Base-by-base conservation (phyloP, 1,139 yeast species). In the Pichia terricola region DNA sequence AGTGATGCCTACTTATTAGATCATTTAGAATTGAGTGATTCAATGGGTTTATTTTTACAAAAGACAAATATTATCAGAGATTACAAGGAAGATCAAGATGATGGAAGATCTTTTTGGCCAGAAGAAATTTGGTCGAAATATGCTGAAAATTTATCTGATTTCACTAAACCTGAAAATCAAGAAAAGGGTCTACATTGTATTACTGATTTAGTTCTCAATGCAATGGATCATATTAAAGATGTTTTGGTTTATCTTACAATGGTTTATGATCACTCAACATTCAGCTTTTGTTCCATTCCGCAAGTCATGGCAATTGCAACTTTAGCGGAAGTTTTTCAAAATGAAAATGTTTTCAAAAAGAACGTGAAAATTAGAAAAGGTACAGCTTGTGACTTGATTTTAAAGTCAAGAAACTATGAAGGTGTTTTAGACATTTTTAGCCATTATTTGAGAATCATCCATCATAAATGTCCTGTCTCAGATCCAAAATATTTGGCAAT, bases 281-380 rank as follows among this genome's bases (percentile, higher is more conserved):
- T 87, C 70, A 82, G 81, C 53, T 91, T 91, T 69, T 89, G 97
- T 67, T 89, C 96, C 22, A 91, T 91, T 59, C 98, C 98, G 25
- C 98, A 91, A 66, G 96, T 89, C 32, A 91, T 91, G 98, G 96
- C 97, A 37, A 82, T 91, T 61, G 96, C 97, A 7, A 87, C 97
- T 0, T 70, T 91, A 56, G 89, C 91, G 28, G 71, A 81, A 46
- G 84, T 91, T 37, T 89, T 84, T 70, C 81, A 85, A 61, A 94
- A 94, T 66, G 81, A 81, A 8, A 62, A 69, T 4, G 84, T 91
- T 3, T 75, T 91, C 58, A 75, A 79, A 42, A 63, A 65, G 36
- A 80, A 85, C 57, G 83, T 91, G 51, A 94, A 94, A 69, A 83
- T 94, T 60, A 77, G 97, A 66, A 85, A 86, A 65, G 96, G 96